Conservation (phyloP, 1,139 yeast species). For the Nadsonia commutata region DNA sequence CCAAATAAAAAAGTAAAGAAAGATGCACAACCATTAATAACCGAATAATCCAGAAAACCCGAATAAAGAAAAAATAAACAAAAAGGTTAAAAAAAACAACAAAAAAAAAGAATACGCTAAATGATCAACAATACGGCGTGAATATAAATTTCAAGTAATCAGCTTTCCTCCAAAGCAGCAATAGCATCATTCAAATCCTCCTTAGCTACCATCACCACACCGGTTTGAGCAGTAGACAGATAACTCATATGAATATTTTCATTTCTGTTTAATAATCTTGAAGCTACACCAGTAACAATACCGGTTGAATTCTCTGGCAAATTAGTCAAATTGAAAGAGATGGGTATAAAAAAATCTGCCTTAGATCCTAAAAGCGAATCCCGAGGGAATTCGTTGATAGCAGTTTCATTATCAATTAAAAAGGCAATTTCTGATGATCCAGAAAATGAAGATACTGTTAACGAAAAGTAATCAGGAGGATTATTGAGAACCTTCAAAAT, state of each 20-base stretch:
- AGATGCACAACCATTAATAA: not conserved
- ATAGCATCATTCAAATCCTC: conserved; percentile 26
- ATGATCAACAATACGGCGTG: too few species aligned
- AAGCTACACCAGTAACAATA: conserved; percentile 53
- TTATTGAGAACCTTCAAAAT: conserved; percentile 17
- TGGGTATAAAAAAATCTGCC: conserved; percentile 40
- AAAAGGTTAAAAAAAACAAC: not conserved
- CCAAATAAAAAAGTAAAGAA: not conserved
- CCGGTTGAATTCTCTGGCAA: conserved; percentile 52
- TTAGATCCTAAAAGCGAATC: conserved; percentile 44
- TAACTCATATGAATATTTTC: conserved; percentile 33
- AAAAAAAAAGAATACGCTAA: not conserved
- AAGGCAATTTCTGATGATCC: conserved; percentile 42
- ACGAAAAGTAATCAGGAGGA: conserved; percentile 40
- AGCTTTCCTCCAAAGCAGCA: not conserved
- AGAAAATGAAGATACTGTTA: conserved; percentile 29
- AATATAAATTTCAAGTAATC: not conserved
- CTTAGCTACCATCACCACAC: conserved; percentile 44
- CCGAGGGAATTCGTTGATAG: conserved; percentile 17
- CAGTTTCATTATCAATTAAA: conserved; percentile 30
- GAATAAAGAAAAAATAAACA: not conserved
- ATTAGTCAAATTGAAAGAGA: conserved; percentile 38
- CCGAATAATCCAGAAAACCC: not conserved
- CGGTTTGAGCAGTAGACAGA: conserved; percentile 48
- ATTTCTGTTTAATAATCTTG: conserved; percentile 26